Evolutionary conservation across 2,329 filamentous ascomycete species (phyloP), one percentile per base, ranked within the genome.

Genomic region (Cercospora janseana): DNA sequence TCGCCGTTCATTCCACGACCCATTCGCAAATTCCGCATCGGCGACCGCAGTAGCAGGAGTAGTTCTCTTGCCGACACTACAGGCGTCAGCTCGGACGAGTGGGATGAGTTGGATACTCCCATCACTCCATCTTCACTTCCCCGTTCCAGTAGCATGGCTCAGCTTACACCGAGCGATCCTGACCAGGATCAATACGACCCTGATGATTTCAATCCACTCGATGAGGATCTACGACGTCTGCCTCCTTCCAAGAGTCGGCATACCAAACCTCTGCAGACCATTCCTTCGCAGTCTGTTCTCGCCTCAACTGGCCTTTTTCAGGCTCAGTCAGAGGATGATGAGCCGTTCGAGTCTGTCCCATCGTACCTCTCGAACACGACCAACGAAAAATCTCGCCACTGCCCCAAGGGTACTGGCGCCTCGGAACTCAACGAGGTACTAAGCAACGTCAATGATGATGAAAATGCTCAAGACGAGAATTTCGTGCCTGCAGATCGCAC

Each of bases 51-150:
- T n/a, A 63, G 58, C 52, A 43, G 55, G n/a, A 50, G 31, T 46
- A 60, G 49, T 49, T 58, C 61, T 9, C 61, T 59, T 4, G 60
- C 58, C 4, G 44, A 46, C 24, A 60, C 61, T 9, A 44, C 45
- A 27, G 59, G 52, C 6, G 49, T 46, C 8, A 62, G 50, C 34
- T 54, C 56, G 8, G 52, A 54, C 6, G 61, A 62, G 10, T 56
- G 60, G 37, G 61, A 63, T 27, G 60, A 62, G 35, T 29, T 61
- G 16, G 50, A 41, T n/a, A 63, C 60, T 7, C 60, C 61, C 20
- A 18, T 50, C 40, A 16, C 49, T 49, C 46, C 50, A 27, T 37
- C 45, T 2, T 53, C 20, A 13, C 18, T 41, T 13, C 50, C 35
- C 15, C 44, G 49, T 13, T 43, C 32, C 9, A 32, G 27, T 15